Percentiles rank a stretch among this genome's conserved stretches.
phyloP scores from a whole-genome alignment of 257 asterid species.

The Solanum clarkiae region DNA sequence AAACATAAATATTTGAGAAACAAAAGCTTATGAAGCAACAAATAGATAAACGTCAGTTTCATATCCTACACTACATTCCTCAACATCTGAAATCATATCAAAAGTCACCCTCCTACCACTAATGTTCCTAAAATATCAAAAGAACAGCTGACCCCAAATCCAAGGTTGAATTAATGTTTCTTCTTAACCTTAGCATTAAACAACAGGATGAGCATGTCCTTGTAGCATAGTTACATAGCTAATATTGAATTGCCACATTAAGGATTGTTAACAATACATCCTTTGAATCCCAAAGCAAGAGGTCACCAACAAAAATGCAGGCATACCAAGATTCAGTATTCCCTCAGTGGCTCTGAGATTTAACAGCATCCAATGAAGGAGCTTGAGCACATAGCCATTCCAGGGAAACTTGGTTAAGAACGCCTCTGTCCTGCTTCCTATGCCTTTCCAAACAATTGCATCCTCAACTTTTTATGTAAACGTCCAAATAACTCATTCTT shows the following conservation, averaged over 20 bases:
- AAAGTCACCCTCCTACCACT: background rate
- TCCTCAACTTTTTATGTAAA: conserved; percentile 56
- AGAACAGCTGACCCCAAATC: background rate
- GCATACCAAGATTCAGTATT: background rate
- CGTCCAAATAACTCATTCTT: conserved; percentile 71
- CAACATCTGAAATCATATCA: background rate
- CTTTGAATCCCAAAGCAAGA: background rate
- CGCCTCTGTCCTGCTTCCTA: conserved; percentile 36
- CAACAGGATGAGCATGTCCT: background rate
- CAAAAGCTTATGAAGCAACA: background rate
- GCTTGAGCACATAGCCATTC: conserved; percentile 36
- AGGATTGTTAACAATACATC: background rate
- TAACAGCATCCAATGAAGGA: conserved; percentile 13
- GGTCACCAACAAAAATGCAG: background rate
- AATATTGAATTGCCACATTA: background rate
- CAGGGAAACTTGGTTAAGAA: conserved; percentile 35
- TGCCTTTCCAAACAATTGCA: conserved; percentile 58
- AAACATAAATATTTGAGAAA: background rate
- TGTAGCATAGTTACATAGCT: background rate
- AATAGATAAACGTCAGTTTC: background rate
- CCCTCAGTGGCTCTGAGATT: background rate
- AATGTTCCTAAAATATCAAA: background rate
- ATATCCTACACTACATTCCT: background rate
- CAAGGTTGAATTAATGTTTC: background rate
- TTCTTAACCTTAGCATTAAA: background rate